These are phyloP conservation scores for Scopulariopsis brevicaulis DNA, from an alignment of 2,329 filamentous ascomycete genomes.

Conservation along the genomic window DNA sequence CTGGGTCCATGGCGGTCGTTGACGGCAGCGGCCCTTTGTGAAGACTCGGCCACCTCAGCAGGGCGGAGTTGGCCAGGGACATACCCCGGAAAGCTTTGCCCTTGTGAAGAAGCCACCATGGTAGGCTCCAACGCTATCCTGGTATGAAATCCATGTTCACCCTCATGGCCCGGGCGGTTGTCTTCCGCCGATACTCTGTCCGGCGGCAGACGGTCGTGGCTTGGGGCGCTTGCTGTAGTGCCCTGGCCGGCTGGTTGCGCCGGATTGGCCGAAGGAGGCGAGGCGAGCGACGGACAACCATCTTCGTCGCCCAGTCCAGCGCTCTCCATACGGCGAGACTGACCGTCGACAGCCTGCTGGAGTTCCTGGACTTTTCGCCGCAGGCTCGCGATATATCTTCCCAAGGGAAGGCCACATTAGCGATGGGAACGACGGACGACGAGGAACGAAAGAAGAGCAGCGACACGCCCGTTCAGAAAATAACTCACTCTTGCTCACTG, in stretches of 20 bases:
- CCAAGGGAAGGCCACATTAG: background rate
- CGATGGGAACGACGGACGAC: conserved; percentile 6
- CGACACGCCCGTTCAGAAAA: background rate
- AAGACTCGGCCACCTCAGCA: background rate
- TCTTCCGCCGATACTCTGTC: conserved; percentile 3
- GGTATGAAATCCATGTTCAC: background rate
- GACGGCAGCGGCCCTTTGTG: background rate
- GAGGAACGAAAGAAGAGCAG: conserved; percentile 1
- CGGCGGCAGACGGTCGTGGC: conserved; percentile 2
- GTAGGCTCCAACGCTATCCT: background rate
- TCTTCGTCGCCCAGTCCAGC: background rate
- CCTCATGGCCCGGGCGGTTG: background rate
- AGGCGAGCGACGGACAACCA: background rate
- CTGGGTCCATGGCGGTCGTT: background rate
- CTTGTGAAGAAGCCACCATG: no score
- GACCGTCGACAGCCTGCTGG: background rate
- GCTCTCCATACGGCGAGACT: background rate
- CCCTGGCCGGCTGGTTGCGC: no score
- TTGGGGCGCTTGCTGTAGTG: no score
- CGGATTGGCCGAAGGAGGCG: no score
- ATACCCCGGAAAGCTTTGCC: background rate
- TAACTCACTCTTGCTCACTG: conserved; percentile 19
- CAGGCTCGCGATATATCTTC: background rate
- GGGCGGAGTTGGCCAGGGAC: background rate
- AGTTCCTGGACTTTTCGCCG: background rate